These are phyloP conservation scores for Madurella mycetomatis DNA, from an alignment of 2,329 filamentous ascomycete genomes.

Conservation along the genomic window DNA sequence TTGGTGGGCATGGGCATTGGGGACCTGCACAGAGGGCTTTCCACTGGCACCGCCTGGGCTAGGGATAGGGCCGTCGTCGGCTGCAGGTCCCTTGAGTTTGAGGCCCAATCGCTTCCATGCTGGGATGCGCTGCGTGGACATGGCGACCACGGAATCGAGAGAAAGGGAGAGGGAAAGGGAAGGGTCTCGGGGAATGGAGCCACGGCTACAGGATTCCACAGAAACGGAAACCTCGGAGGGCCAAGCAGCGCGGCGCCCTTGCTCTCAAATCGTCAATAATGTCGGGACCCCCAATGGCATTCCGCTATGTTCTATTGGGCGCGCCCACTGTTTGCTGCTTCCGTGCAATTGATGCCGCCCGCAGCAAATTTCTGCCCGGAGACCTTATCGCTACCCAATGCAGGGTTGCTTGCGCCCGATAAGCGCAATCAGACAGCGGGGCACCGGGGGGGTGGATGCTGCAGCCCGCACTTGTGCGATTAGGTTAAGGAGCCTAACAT, in stretches of 20 bases:
- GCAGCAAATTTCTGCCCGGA: constrained; percentile 29
- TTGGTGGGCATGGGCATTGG: constrained; percentile 24
- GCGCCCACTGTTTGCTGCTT: constrained; percentile 18
- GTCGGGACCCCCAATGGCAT: constrained; percentile 7
- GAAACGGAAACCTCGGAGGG: constrained; percentile 11
- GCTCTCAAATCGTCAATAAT: constrained; percentile 18
- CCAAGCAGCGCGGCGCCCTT: constrained; percentile 14
- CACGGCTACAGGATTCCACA: constrained; percentile 12
- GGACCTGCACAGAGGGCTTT: constrained; percentile 20
- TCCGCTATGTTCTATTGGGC: constrained; percentile 22
- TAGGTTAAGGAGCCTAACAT: constrained; percentile 16
- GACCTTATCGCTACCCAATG: constrained; percentile 23
- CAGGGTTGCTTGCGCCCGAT: constrained; percentile 19
- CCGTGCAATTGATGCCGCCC: constrained; percentile 12
- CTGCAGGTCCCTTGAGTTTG: constrained; percentile 50
- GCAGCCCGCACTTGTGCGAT: not conserved
- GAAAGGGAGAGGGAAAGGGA: constrained; percentile 26
- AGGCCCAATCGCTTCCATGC: constrained; percentile 61
- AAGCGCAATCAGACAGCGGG: constrained; percentile 16
- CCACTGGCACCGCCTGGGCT: constrained; percentile 23
- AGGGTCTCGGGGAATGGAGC: constrained; percentile 5
- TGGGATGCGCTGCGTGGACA: constrained; percentile 43
- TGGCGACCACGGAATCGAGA: constrained; percentile 34
- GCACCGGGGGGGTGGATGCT: constrained; percentile 1
- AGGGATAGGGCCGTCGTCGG: constrained; percentile 32